Conservation (phyloP, 192 early-diverging fungal species). For the Gonapodya prolifera region DNA sequence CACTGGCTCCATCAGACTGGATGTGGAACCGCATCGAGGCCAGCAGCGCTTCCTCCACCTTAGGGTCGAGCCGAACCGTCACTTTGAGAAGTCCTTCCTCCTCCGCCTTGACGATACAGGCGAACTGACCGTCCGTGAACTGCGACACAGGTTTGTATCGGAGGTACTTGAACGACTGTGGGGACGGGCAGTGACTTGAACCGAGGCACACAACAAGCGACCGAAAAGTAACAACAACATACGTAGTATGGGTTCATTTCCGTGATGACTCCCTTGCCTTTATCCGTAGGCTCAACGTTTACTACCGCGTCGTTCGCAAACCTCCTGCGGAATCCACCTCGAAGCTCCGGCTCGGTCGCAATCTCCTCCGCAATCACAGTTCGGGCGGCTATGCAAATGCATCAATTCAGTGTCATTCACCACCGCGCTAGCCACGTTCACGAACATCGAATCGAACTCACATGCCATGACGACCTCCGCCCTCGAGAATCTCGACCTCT, state of each 20-base stretch:
- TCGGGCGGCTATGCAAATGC: slow-evolving; percentile 50
- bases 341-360: slow-evolving; percentile 60
- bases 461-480: slow-evolving; percentile 33
- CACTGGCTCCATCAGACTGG: slow-evolving; percentile 43
- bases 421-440: no score
- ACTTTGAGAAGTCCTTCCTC: slow-evolving; percentile 23
- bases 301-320: slow-evolving; percentile 58
- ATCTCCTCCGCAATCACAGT: slow-evolving; percentile 63
- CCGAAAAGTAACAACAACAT: slow-evolving; percentile 6
- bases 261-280: slow-evolving; percentile 63
- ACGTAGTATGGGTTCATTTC: slow-evolving; percentile 60
- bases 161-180: slow-evolving; percentile 85
- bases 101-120: not conserved
- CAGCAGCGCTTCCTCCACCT: slow-evolving; percentile 60
- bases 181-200: slow-evolving; percentile 29
- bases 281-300: slow-evolving; percentile 65
- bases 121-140: slow-evolving; percentile 20
- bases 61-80: slow-evolving; percentile 62
- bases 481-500: slow-evolving; percentile 28
- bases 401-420: no score
- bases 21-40: slow-evolving; percentile 42
- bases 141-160: slow-evolving; percentile 55
- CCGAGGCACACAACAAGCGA: not conserved
- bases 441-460: no score
- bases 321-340: slow-evolving; percentile 58